Evolutionary conservation across 805 yeast species (phyloP).

Genomic region (Metschnikowia henanensis): DNA sequence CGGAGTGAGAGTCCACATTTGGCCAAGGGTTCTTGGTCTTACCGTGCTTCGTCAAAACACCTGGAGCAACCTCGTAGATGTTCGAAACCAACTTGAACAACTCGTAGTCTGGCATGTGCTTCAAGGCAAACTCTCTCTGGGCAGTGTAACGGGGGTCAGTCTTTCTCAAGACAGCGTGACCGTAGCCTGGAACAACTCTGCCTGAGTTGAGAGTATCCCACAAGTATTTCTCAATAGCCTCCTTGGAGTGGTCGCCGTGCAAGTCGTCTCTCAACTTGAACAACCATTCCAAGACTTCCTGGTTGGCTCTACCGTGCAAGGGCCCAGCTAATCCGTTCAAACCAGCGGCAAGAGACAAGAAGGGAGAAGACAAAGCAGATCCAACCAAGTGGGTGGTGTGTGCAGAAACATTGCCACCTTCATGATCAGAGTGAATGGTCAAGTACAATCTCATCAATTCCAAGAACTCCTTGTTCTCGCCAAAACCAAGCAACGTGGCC

Average conservation of each 20-base stretch:
- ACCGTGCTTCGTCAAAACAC: slow-evolving; percentile 73
- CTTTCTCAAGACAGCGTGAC: slow-evolving; percentile 82
- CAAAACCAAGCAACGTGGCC: slow-evolving; percentile 62
- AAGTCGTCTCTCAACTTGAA: slow-evolving; percentile 62
- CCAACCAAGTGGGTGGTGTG: slow-evolving; percentile 84
- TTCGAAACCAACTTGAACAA: slow-evolving; percentile 66
- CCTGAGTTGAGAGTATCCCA: slow-evolving; percentile 73
- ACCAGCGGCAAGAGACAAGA: slow-evolving; percentile 74
- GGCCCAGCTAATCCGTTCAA: slow-evolving; percentile 86
- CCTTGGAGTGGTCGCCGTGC: slow-evolving; percentile 56
- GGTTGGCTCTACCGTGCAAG: slow-evolving; percentile 82
- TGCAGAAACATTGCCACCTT: slow-evolving; percentile 83
- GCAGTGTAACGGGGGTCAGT: slow-evolving; percentile 83
- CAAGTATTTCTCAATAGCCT: slow-evolving; percentile 61
- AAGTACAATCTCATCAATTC: slow-evolving; percentile 72
- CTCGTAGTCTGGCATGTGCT: slow-evolving; percentile 60
- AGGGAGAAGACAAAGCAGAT: slow-evolving; percentile 76
- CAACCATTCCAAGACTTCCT: slow-evolving; percentile 78
- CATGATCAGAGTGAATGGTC: slow-evolving; percentile 79
- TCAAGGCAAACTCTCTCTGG: slow-evolving; percentile 65
- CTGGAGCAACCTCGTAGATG: slow-evolving; percentile 71
- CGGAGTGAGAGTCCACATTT: slow-evolving; percentile 79
- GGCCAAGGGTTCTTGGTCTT: slow-evolving; percentile 87
- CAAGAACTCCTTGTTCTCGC: slow-evolving; percentile 56
- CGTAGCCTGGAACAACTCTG: slow-evolving; percentile 85